Conservation (phyloP, 1,139 yeast species). For the Groenewaldozyma auringiensis region DNA sequence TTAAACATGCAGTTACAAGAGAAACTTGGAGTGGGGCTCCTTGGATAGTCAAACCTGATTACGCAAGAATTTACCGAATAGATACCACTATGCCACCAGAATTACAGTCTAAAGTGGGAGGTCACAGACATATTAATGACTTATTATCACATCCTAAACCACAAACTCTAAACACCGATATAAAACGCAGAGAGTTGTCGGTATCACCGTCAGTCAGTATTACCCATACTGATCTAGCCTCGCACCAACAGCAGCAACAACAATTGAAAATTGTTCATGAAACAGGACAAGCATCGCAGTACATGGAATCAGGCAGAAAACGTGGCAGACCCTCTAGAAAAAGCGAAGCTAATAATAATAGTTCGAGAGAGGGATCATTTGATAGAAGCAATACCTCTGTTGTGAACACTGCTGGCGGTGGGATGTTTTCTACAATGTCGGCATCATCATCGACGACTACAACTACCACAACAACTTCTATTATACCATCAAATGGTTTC, state of each 20-base stretch:
- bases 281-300: neutral
- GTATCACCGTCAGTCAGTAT: too few species aligned
- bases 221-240: neutral
- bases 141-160: neutral
- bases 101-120: constrained; percentile 14
- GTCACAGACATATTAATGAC: neutral
- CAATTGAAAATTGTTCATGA: neutral
- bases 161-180: neutral
- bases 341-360: neutral
- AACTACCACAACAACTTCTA: neutral
- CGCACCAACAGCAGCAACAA: neutral
- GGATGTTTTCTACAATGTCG: neutral
- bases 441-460: neutral
- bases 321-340: neutral
- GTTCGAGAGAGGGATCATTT: neutral
- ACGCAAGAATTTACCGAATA: constrained; percentile 34
- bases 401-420: neutral
- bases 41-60: constrained; percentile 86
- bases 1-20: constrained; percentile 75
- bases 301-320: neutral
- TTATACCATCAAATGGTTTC: neutral
- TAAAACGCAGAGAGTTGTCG: neutral
- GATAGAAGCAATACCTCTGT: neutral
- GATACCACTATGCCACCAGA: constrained; percentile 31
- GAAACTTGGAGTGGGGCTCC: constrained; percentile 89